A percentile compares a stretch with the other conserved stretches of the same genome.
These are phyloP conservation scores for Penicillium coprophilum DNA, from an alignment of 495 filamentous ascomycete genomes.

Conservation along the genomic window DNA sequence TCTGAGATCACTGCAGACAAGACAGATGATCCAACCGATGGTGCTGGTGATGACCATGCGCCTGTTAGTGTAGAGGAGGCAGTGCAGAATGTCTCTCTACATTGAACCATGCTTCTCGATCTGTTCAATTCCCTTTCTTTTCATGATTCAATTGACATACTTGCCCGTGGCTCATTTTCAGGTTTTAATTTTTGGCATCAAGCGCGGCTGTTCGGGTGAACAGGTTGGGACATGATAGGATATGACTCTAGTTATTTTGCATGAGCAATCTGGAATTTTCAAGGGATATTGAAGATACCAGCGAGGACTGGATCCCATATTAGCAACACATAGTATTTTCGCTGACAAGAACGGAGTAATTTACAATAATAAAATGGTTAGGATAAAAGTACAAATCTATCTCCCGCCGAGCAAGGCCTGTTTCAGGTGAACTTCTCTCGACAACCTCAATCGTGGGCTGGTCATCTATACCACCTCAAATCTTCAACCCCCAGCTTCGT, in stretches of 20 bases:
- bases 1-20: conserved; percentile 1
- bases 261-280: neutral
- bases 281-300: neutral
- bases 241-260: conserved; percentile 2
- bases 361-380: conserved; percentile 5
- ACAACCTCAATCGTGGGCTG: neutral
- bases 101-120: conserved; percentile 12
- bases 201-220: conserved; percentile 2
- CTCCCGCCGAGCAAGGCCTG: neutral
- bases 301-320: neutral
- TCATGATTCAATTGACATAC: conserved; percentile 8
- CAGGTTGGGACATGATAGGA: neutral
- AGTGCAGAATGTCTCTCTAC: conserved; percentile 40
- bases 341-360: conserved; percentile 14
- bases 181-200: conserved; percentile 3
- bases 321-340: neutral
- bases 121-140: neutral
- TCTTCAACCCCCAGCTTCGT: conserved; percentile 50
- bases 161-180: neutral
- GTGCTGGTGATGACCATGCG: neutral
- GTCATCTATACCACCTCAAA: conserved; percentile 22
- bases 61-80: conserved; percentile 42
- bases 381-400: conserved; percentile 6
- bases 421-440: neutral
- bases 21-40: neutral